Evolutionary conservation across 1,284 basidiomycete species (phyloP).

Genomic region (Irpex sp.): DNA sequence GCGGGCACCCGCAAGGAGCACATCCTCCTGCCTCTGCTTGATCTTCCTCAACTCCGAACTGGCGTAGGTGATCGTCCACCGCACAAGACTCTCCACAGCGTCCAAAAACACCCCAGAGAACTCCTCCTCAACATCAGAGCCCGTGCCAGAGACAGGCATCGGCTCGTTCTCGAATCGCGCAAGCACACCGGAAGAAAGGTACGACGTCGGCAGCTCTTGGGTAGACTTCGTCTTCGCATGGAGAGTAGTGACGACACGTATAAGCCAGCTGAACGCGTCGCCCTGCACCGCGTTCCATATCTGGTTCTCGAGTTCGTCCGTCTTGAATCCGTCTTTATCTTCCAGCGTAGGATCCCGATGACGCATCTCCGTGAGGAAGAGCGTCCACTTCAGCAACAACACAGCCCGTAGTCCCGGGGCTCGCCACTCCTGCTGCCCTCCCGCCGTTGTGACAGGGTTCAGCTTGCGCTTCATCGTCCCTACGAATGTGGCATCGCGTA

Average conservation of each 20-base stretch:
- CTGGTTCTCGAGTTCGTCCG: slow-evolving; percentile 75
- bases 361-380: slow-evolving; percentile 74
- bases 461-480: slow-evolving; percentile 55
- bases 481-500: slow-evolving; percentile 40
- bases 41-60: slow-evolving; percentile 87
- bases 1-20: slow-evolving; percentile 58
- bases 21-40: slow-evolving; percentile 87
- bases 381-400: slow-evolving; percentile 80
- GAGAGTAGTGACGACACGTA: slow-evolving; percentile 47
- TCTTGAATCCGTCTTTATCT: slow-evolving; percentile 61
- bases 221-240: slow-evolving; percentile 38
- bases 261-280: slow-evolving; percentile 79
- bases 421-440: slow-evolving; percentile 55
- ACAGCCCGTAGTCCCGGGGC: slow-evolving; percentile 73
- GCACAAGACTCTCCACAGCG: slow-evolving; percentile 68
- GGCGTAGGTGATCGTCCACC: slow-evolving; percentile 71
- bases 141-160: slow-evolving; percentile 45
- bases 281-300: slow-evolving; percentile 79
- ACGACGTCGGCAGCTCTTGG: slow-evolving; percentile 34
- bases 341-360: slow-evolving; percentile 65
- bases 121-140: slow-evolving; percentile 58
- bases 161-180: neutral
- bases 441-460: slow-evolving; percentile 7
- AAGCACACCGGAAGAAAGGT: slow-evolving; percentile 23
- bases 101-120: slow-evolving; percentile 62